phyloP scores from a whole-genome alignment of 176 grass and related monocot species.

The Themeda triandra region DNA sequence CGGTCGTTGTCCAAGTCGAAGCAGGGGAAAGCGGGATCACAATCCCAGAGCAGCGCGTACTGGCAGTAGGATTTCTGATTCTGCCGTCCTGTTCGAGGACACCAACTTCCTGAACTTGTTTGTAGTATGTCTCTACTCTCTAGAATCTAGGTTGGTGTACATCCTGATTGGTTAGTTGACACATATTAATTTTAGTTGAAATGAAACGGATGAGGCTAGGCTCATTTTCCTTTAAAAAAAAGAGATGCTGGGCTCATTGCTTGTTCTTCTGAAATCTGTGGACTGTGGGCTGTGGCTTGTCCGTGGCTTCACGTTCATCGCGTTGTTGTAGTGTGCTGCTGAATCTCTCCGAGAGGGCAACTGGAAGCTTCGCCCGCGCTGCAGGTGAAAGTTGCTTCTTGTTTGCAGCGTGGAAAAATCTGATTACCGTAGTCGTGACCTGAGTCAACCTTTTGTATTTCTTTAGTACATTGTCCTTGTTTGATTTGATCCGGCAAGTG shows the following conservation, averaged over 20 bases:
- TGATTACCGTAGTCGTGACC: background rate
- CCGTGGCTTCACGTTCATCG: too few species aligned
- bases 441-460: background rate
- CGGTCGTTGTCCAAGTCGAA: constrained; percentile 11
- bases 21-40: background rate
- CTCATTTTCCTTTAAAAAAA: too few species aligned
- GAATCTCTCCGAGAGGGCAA: constrained; percentile 26
- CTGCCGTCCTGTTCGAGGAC: background rate
- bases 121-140: too few species aligned
- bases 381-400: constrained; percentile 38
- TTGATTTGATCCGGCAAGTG: constrained; percentile 31
- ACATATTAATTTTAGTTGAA: too few species aligned
- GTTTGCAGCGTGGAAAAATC: background rate
- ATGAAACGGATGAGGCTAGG: too few species aligned
- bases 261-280: too few species aligned
- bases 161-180: background rate
- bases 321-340: too few species aligned
- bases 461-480: background rate
- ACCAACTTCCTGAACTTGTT: background rate
- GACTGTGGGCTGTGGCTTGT: too few species aligned
- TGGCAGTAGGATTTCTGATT: background rate
- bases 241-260: too few species aligned
- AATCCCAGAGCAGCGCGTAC: background rate
- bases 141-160: background rate
- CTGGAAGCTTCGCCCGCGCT: constrained; percentile 66